A percentile compares a stretch with the other conserved stretches of the same genome.
Conservation (phyloP, 2,329 filamentous ascomycete species). For the Arthrobotrys iridis region DNA sequence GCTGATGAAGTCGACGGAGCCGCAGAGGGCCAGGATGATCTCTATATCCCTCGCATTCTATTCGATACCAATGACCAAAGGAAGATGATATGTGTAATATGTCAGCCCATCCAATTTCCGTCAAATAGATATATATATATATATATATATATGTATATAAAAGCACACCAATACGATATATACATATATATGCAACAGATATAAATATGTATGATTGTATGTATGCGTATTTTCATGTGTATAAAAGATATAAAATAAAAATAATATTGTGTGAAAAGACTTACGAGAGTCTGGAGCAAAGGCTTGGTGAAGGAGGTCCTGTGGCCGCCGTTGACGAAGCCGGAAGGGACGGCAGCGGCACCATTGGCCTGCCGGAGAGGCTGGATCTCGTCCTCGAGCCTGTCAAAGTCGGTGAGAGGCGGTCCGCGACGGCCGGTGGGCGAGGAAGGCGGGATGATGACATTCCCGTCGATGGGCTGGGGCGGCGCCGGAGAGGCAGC, state of each 20-base stretch:
- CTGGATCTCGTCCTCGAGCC: slow-evolving; percentile 44
- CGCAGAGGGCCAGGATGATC: slow-evolving; percentile 88
- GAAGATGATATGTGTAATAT: too few relatives aligned
- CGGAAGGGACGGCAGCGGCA: background rate
- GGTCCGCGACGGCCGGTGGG: slow-evolving; percentile 40
- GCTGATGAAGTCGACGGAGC: slow-evolving; percentile 80
- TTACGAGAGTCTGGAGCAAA: slow-evolving; percentile 24
- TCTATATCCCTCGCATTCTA: slow-evolving; percentile 91
- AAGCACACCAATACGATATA: too few relatives aligned
- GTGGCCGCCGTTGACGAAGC: slow-evolving; percentile 30
- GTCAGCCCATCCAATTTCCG: too few relatives aligned
- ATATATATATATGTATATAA: too few relatives aligned
- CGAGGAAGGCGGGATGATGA: slow-evolving; percentile 40
- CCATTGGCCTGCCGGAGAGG: slow-evolving; percentile 12
- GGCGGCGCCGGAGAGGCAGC: slow-evolving; percentile 45
- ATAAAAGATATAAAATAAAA: background rate
- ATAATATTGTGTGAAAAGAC: slow-evolving; percentile 15
- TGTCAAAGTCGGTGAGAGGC: slow-evolving; percentile 34
- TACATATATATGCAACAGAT: background rate
- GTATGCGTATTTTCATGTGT: background rate
- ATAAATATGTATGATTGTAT: background rate
- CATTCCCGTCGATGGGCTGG: slow-evolving; percentile 19
- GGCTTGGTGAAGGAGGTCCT: slow-evolving; percentile 18
- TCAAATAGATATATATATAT: background rate
- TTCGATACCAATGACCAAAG: too few relatives aligned